Conservation (phyloP, 83 land plant species). For the Diphasiastrum complanatum region DNA sequence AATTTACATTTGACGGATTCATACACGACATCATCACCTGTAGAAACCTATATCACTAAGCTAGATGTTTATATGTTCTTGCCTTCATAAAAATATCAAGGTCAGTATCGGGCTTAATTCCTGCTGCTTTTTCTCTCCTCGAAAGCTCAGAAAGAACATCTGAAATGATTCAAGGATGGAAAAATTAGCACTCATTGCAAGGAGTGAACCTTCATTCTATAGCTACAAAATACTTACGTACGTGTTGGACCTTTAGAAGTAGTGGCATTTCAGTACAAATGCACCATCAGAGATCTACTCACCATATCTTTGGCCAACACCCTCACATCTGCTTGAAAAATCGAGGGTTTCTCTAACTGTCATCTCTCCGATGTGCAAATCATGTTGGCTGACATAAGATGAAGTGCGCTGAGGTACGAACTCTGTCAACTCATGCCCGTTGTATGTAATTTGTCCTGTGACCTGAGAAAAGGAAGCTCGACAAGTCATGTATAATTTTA, state of each 20-base stretch:
- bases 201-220: neutral
- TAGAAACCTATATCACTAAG: too few relatives aligned
- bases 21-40: too few relatives aligned
- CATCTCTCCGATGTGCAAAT: slow-evolving; percentile 20
- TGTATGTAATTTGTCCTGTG: slow-evolving; percentile 17
- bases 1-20: too few relatives aligned
- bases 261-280: neutral
- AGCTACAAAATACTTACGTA: too few relatives aligned
- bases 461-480: slow-evolving; percentile 1
- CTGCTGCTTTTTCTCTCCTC: slow-evolving; percentile 16
- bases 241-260: too few relatives aligned
- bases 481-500: neutral
- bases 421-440: slow-evolving; percentile 17
- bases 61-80: neutral
- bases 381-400: slow-evolving; percentile 16
- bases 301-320: slow-evolving; percentile 31
- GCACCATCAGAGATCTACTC: too few relatives aligned
- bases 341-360: slow-evolving; percentile 25
- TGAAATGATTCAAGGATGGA: neutral
- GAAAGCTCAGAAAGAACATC: slow-evolving; percentile 17
- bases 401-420: slow-evolving; percentile 14
- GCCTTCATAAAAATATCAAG: slow-evolving; percentile 22
- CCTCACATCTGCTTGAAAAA: slow-evolving; percentile 17
- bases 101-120: slow-evolving; percentile 22
- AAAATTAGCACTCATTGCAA: neutral